Evolutionary conservation across 2,329 filamentous ascomycete species (phyloP).

Genomic region (Scolecobasidium constrictum): DNA sequence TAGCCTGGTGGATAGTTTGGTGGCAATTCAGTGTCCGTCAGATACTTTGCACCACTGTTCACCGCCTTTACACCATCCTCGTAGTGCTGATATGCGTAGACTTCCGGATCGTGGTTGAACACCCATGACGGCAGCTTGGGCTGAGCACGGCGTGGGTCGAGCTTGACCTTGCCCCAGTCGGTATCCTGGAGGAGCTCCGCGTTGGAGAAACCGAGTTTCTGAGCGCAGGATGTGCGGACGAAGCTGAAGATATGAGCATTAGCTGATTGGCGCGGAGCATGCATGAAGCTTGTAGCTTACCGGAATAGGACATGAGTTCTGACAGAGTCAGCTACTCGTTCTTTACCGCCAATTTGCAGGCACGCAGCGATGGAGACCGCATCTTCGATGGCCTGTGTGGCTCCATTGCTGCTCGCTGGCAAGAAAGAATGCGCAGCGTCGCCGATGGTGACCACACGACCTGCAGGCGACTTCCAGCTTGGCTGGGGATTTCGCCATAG

Average conservation of each 20-base stretch:
- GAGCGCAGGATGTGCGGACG: conserved; percentile 36
- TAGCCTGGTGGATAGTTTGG: conserved; percentile 20
- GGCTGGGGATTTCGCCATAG: conserved; percentile 37
- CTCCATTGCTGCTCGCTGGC: conserved; percentile 34
- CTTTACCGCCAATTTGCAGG: conserved; percentile 32
- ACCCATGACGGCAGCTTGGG: conserved; percentile 38
- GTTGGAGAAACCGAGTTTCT: conserved; percentile 22
- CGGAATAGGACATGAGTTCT: conserved; percentile 31
- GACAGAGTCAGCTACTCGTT: conserved; percentile 26
- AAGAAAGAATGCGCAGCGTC: conserved; percentile 36
- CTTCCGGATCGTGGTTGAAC: conserved; percentile 34
- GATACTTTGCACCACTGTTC: conserved; percentile 26
- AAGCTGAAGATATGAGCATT: conserved; percentile 22
- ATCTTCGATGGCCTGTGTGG: conserved; percentile 38
- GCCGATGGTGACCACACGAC: conserved; percentile 33
- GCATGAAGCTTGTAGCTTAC: conserved; percentile 15
- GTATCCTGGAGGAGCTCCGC: conserved; percentile 25
- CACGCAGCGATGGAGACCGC: conserved; percentile 34
- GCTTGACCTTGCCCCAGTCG: conserved; percentile 37
- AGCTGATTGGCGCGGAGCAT: too few relatives aligned
- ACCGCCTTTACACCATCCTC: conserved; percentile 29
- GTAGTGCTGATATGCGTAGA: conserved; percentile 34
- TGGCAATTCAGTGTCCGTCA: conserved; percentile 7
- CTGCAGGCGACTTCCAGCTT: conserved; percentile 31
- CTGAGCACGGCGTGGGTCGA: conserved; percentile 26